Conservation (phyloP, 345 rosid genomes). For the Bruguiera sexangula region DNA sequence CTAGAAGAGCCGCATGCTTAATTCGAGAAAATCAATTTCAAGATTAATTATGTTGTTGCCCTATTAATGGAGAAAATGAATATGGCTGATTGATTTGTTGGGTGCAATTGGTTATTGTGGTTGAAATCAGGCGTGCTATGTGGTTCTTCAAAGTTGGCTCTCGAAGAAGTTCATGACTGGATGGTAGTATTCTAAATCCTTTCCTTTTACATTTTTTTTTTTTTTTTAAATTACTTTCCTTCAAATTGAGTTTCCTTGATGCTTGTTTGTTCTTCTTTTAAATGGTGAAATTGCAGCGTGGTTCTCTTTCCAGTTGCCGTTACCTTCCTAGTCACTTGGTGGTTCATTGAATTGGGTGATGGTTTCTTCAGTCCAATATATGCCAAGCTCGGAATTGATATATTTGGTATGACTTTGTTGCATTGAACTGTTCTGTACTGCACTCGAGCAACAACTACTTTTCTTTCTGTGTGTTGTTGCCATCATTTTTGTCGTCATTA, state of each 20-base stretch:
- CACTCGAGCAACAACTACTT: too few relatives aligned
- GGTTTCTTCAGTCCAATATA: constrained; percentile 84
- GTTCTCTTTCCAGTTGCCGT: constrained; percentile 86
- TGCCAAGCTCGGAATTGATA: constrained; percentile 65
- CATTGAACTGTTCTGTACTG: too few relatives aligned
- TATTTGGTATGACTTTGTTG: constrained; percentile 57
- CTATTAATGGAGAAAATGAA: too few relatives aligned
- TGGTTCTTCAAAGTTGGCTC: constrained; percentile 83
- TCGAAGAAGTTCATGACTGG: constrained; percentile 95
- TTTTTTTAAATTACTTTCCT: neutral
- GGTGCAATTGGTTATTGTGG: neutral
- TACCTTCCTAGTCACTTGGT: constrained; percentile 79
- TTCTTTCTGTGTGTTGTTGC: too few relatives aligned
- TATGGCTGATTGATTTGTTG: too few relatives aligned
- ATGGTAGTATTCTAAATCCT: constrained; percentile 43
- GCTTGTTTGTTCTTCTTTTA: neutral
- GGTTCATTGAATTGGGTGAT: constrained; percentile 82
- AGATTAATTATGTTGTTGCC: too few relatives aligned
- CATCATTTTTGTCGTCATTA: too few relatives aligned
- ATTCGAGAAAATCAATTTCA: too few relatives aligned
- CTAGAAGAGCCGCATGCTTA: too few relatives aligned
- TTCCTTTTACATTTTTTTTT: neutral
- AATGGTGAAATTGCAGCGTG: constrained; percentile 54
- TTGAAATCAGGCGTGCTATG: constrained; percentile 63
- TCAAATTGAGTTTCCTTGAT: neutral